A percentile compares a stretch with the other conserved stretches of the same genome.
Evolutionary conservation across 148 eudicot species (phyloP).

Genomic region (Amaranthus palmeri): DNA sequence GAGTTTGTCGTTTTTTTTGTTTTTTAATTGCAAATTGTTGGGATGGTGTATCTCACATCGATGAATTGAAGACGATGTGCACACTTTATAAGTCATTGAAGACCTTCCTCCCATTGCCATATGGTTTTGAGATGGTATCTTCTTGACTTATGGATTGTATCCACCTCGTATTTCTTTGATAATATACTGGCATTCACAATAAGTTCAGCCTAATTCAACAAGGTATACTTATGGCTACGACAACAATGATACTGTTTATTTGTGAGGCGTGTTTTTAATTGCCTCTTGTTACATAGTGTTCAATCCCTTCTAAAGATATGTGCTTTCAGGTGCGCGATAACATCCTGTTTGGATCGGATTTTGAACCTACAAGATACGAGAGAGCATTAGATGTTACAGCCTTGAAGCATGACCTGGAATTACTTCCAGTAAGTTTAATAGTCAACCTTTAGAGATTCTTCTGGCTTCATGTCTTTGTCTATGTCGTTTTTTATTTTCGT

Average conservation of each 20-base stretch:
- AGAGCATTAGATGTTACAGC: constrained; percentile 74
- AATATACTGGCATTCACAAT: no score
- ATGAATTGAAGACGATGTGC: no score
- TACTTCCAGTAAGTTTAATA: constrained; percentile 63
- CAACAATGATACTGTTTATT: neutral
- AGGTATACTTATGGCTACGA: neutral
- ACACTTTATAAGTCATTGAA: no score
- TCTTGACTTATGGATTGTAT: no score
- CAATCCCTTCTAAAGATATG: neutral
- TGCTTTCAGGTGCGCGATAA: constrained; percentile 82
- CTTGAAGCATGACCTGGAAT: constrained; percentile 76
- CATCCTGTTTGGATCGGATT: constrained; percentile 72
- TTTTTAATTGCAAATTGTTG: neutral
- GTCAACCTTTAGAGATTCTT: neutral
- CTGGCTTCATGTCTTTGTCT: constrained; percentile 6
- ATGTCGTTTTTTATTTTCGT: constrained; percentile 1
- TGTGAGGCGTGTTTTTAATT: neutral
- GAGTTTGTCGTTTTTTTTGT: constrained; percentile 23
- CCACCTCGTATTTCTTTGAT: no score
- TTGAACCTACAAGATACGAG: constrained; percentile 65
- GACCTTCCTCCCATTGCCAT: no score
- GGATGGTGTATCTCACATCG: no score
- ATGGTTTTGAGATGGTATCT: no score
- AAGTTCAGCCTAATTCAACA: no score
- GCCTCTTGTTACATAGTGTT: no score